Evolutionary conservation across 257 asterid genomes (phyloP).

Genomic region (Petunia axillaris): DNA sequence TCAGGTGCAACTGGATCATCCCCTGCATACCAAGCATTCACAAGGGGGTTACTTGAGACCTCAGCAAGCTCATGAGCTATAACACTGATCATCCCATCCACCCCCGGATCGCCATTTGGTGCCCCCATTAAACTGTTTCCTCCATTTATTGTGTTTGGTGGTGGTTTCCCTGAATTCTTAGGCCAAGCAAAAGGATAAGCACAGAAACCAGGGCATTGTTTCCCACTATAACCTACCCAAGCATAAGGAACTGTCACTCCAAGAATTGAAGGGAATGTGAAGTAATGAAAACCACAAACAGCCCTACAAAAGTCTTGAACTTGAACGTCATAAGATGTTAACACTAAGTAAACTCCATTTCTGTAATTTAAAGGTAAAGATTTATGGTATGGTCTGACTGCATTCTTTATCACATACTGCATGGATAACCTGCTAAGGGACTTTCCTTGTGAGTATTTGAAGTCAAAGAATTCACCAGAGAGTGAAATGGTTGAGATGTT

Average conservation of each 20-base stretch:
- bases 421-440: conserved; percentile 55
- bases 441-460: conserved; percentile 56
- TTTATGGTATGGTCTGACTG: conserved; percentile 30
- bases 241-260: conserved; percentile 76
- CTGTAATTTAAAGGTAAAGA: conserved; percentile 48
- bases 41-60: conserved; percentile 67
- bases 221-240: conserved; percentile 77
- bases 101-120: conserved; percentile 67
- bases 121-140: conserved; percentile 48
- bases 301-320: conserved; percentile 80
- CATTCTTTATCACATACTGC: conserved; percentile 56
- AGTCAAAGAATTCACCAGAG: conserved; percentile 56
- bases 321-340: conserved; percentile 58
- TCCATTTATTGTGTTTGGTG: conserved; percentile 28
- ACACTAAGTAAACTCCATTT: conserved; percentile 61
- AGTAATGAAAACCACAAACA: conserved; percentile 79
- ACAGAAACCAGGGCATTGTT: conserved; percentile 72
- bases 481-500: conserved; percentile 49
- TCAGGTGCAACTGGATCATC: conserved; percentile 70
- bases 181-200: conserved; percentile 79
- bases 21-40: conserved; percentile 82
- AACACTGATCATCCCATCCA: conserved; percentile 87
- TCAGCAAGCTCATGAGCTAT: conserved; percentile 83
- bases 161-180: conserved; percentile 44
- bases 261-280: conserved; percentile 66